Percentiles rank a stretch among this genome's conserved stretches.
Conservation (phyloP, 495 filamentous ascomycete species). For the Parmelia sp. region DNA sequence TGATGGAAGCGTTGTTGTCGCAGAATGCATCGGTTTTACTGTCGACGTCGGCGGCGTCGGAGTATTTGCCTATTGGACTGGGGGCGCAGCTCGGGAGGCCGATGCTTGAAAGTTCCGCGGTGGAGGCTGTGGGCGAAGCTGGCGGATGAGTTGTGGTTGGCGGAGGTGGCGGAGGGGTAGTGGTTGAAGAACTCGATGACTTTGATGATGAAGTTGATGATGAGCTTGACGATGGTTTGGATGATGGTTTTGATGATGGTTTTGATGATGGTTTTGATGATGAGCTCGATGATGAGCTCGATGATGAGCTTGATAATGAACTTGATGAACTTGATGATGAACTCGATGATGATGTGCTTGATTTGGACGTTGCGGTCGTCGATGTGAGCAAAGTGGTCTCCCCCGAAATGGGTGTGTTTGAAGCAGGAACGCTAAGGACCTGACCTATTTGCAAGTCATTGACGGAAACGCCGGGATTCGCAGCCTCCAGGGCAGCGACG, state of each 20-base stretch:
- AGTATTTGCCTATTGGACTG: background rate
- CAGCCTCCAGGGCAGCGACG: slow-evolving; percentile 2
- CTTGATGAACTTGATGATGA: background rate
- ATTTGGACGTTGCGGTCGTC: background rate
- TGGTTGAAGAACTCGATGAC: background rate
- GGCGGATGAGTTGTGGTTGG: background rate
- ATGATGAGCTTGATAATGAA: too few species aligned
- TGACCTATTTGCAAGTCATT: background rate
- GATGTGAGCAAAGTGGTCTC: background rate
- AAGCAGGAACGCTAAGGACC: background rate
- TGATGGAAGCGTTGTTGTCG: background rate
- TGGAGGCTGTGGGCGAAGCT: background rate
- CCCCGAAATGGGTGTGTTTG: background rate
- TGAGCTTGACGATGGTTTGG: background rate
- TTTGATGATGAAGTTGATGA: background rate
- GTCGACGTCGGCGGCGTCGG: background rate
- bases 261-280: background rate
- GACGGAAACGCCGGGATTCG: background rate
- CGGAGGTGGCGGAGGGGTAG: background rate
- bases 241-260: background rate
- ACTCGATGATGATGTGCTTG: background rate
- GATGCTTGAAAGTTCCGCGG: background rate
- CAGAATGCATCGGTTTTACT: background rate
- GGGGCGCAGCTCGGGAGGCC: background rate
- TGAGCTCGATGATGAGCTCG: background rate